Percentiles rank a stretch among this genome's conserved stretches.
Conservation (phyloP, 2,329 filamentous ascomycete species). For the Pseudodiploospora longispora region DNA sequence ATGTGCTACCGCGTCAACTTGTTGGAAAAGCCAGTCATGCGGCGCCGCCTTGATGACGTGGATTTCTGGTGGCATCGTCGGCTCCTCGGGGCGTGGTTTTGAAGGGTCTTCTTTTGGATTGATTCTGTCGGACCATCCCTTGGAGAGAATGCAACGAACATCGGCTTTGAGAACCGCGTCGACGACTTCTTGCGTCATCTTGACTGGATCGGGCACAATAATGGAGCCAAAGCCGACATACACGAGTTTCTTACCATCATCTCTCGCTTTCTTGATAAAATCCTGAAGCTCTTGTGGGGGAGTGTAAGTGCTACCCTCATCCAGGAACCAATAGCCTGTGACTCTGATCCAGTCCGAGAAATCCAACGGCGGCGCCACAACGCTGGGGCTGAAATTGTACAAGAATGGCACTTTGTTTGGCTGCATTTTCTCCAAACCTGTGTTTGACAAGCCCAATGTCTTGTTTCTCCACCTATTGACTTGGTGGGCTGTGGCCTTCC, state of each 20-base stretch:
- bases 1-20: slow-evolving; percentile 90
- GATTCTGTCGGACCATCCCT: slow-evolving; percentile 87
- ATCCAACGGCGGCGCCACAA: slow-evolving; percentile 89
- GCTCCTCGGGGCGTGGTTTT: slow-evolving; percentile 49
- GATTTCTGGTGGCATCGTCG: slow-evolving; percentile 70
- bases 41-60: slow-evolving; percentile 83
- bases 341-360: slow-evolving; percentile 97
- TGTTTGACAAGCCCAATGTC: slow-evolving; percentile 68
- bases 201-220: slow-evolving; percentile 80
- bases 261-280: slow-evolving; percentile 77
- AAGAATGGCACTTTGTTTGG: slow-evolving; percentile 96
- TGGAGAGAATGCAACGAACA: slow-evolving; percentile 88
- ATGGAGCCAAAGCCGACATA: slow-evolving; percentile 98
- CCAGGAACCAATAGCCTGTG: slow-evolving; percentile 96
- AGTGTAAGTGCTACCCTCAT: slow-evolving; percentile 62
- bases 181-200: slow-evolving; percentile 86
- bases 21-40: slow-evolving; percentile 92
- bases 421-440: slow-evolving; percentile 83
- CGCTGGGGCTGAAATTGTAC: slow-evolving; percentile 92
- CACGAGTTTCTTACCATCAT: slow-evolving; percentile 81
- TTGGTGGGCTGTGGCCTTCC: slow-evolving; percentile 85
- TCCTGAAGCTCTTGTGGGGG: slow-evolving; percentile 67
- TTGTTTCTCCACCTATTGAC: slow-evolving; percentile 89
- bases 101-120: slow-evolving; percentile 37
- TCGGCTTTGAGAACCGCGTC: slow-evolving; percentile 86